A percentile compares a stretch with the other conserved stretches of the same genome.
Conservation (phyloP, 371 early-diverging fungal genomes). For the Mortierella sp. region DNA sequence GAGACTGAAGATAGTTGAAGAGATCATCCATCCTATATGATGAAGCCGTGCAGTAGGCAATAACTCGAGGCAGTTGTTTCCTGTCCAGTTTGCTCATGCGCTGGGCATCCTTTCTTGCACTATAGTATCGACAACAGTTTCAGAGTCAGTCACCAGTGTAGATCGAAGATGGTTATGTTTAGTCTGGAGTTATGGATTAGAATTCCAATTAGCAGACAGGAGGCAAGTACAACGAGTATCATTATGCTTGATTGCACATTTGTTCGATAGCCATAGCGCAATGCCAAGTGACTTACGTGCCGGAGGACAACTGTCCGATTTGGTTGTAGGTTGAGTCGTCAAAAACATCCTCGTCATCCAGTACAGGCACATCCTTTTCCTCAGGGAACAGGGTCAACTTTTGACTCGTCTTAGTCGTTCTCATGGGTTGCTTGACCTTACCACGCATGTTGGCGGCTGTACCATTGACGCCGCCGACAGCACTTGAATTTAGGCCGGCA, state of each 20-base stretch:
- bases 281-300: slow-evolving; percentile 36
- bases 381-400: slow-evolving; percentile 94
- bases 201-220: slow-evolving; percentile 25
- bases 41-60: slow-evolving; percentile 90
- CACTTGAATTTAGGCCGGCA: slow-evolving; percentile 8
- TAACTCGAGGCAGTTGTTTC: slow-evolving; percentile 71
- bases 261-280: too few species aligned
- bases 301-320: slow-evolving; percentile 54
- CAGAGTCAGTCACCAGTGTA: not conserved
- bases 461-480: slow-evolving; percentile 9
- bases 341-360: slow-evolving; percentile 56
- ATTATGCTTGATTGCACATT: not conserved
- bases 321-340: slow-evolving; percentile 56
- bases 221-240: not conserved
- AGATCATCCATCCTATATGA: slow-evolving; percentile 58
- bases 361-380: slow-evolving; percentile 60
- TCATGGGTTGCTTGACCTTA: slow-evolving; percentile 63
- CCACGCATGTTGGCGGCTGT: slow-evolving; percentile 24
- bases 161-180: not conserved
- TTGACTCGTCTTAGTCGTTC: slow-evolving; percentile 93
- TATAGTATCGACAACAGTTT: not conserved
- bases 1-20: slow-evolving; percentile 57
- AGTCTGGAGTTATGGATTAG: slow-evolving; percentile 3
- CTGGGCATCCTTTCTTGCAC: slow-evolving; percentile 51
- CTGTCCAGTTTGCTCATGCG: slow-evolving; percentile 55